Percentiles rank a stretch among this genome's conserved stretches.
phyloP scores from a whole-genome alignment of 768 basidiomycete species.

The Suillus paluster region DNA sequence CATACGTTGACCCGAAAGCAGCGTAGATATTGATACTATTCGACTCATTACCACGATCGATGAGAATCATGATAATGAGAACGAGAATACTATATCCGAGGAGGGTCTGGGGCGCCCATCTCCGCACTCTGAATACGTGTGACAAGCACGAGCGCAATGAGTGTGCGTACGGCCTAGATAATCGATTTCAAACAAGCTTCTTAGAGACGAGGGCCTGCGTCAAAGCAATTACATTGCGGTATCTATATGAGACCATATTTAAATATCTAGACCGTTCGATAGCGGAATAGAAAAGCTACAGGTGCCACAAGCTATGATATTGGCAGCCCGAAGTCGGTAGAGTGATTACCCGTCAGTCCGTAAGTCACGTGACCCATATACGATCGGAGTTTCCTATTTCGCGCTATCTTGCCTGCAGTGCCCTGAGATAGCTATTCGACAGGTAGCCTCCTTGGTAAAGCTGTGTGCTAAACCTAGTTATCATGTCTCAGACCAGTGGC shows the following conservation, averaged over 20 bases:
- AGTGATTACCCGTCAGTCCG: background rate
- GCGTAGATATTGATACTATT: background rate
- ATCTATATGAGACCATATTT: too few relatives aligned
- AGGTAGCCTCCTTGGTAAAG: slow-evolving; percentile 14
- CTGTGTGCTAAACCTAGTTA: slow-evolving; percentile 7
- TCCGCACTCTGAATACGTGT: background rate
- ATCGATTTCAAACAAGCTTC: background rate
- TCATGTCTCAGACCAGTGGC: background rate
- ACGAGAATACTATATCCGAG: background rate
- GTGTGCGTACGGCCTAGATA: background rate
- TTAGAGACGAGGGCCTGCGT: background rate
- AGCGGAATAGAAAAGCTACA: slow-evolving; percentile 23
- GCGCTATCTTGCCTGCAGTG: slow-evolving; percentile 23
- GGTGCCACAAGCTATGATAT: background rate
- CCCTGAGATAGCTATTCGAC: slow-evolving; percentile 5
- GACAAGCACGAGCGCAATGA: too few relatives aligned
- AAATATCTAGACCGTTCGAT: slow-evolving; percentile 13
- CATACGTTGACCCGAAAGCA: background rate
- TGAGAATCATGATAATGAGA: background rate
- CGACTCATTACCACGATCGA: background rate
- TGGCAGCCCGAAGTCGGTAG: background rate
- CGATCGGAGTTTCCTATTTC: slow-evolving; percentile 18
- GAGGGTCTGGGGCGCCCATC: background rate
- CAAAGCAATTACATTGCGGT: background rate
- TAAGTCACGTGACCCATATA: slow-evolving; percentile 4